Evolutionary conservation across 1,139 yeast species (phyloP), one percentile per base, ranked within the genome.

Genomic region (Saccharomyces hybrid): DNA sequence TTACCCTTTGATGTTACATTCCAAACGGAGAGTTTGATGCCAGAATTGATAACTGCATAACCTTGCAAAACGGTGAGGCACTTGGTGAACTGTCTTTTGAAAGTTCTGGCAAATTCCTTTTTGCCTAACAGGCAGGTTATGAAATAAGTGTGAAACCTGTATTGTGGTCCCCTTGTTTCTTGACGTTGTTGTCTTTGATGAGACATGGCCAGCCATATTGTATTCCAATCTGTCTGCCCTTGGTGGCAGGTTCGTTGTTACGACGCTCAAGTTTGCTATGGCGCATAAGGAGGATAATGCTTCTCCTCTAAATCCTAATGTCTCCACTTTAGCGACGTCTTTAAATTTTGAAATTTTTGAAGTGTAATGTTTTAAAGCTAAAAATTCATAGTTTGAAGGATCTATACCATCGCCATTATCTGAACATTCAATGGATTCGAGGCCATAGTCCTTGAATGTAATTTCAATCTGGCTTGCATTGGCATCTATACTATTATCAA

Each of bases 401-500:
- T 71, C 67, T 2, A 91, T 86, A 0, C 98, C 98, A 50, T 72
- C 71, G 0, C 97, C 97, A 66, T 90, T 82, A 70, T 91, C 98
- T 28, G 72, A 71, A 4, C 90, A 80, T 63, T 83, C 90, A 4
- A 91, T 72, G 0, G 82, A 74, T 54, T 86, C 95, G n/a, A 86
- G 65, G 0, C 97, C 97, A 65, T 86, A 80, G 61, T 88, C 83
- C 61, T 75, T 77, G 62, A 90, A 82, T 14, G 73, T 72, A 7
- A 91, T 73, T 52, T 88, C 95, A 27, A 93, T 75, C 51, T 79
- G 79, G 0, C 81, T 75, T 26, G 95, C 80, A 29, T 76, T 69
- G 0, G 97, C 95, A 70, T 91, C 98, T 8, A 93, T 74, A 48
- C 95, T 75, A 67, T 93, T 93, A 64, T 93, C 99, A 1, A 93